These are phyloP conservation scores for Microdochium trichocladiopsis DNA, from an alignment of 2,329 filamentous ascomycete species.

Conservation along the genomic window DNA sequence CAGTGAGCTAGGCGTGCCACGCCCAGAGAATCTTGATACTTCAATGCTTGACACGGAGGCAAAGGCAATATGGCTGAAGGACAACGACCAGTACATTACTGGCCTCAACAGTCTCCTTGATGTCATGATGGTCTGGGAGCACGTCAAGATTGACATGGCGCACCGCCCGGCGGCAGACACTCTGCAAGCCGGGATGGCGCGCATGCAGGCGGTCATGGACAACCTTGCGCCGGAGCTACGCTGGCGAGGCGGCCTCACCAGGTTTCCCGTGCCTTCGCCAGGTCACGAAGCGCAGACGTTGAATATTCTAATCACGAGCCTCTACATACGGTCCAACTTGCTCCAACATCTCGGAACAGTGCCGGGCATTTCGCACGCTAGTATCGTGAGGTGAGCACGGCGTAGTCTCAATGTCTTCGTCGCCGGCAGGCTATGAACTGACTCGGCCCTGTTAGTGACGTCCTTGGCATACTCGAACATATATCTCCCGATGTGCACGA, in stretches of 20 bases:
- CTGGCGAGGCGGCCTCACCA: constrained; percentile 26
- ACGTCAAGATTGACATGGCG: background rate
- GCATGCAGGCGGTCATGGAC: constrained; percentile 14
- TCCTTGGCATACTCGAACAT: constrained; percentile 26
- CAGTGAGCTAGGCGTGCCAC: background rate
- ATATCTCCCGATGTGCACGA: constrained; percentile 18
- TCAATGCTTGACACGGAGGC: background rate
- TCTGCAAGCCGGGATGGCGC: background rate
- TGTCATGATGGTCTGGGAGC: background rate
- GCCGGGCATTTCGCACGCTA: constrained; percentile 6
- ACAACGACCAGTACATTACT: background rate
- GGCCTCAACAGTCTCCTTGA: background rate
- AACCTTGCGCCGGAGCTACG: constrained; percentile 22
- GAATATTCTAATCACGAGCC: constrained; percentile 27
- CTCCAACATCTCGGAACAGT: constrained; percentile 20
- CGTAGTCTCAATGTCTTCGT: background rate
- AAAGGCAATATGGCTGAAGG: background rate
- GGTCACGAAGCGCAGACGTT: constrained; percentile 28
- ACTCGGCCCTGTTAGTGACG: constrained; percentile 10
- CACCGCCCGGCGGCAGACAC: background rate
- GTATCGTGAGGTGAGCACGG: background rate
- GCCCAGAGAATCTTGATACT: background rate
- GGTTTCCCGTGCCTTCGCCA: constrained; percentile 17
- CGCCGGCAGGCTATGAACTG: background rate
- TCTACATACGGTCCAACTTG: constrained; percentile 27